Conservation (phyloP, 805 yeast species). For the Yarrowia sp. region DNA sequence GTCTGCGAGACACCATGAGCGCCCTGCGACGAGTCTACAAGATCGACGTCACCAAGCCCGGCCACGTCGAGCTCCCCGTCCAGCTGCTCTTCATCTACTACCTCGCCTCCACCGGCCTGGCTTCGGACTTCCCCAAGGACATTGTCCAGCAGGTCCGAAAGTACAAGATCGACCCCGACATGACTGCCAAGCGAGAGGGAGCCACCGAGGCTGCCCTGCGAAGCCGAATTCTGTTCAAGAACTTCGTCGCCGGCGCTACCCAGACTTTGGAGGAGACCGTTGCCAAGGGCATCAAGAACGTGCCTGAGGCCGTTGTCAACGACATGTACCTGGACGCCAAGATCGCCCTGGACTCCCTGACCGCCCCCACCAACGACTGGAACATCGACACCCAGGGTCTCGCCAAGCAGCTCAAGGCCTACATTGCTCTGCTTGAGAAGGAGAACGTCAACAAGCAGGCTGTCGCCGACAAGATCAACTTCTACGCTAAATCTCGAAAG, state of each 20-base stretch:
- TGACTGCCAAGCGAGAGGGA: conserved; percentile 9
- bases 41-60: conserved; percentile 1
- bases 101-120: conserved; percentile 1
- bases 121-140: neutral
- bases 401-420: conserved; percentile 14
- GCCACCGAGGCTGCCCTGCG: neutral
- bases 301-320: neutral
- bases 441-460: conserved; percentile 3
- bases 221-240: conserved; percentile 15
- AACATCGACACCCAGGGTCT: conserved; percentile 21
- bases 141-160: neutral
- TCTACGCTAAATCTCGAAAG: neutral
- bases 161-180: conserved; percentile 20
- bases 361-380: conserved; percentile 12
- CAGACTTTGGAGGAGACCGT: neutral
- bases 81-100: conserved; percentile 7
- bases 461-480: neutral
- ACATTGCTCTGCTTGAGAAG: neutral
- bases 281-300: neutral
- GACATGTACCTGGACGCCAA: conserved; percentile 25
- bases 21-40: neutral
- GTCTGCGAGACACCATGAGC: neutral
- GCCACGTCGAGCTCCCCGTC: conserved; percentile 26
- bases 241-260: conserved; percentile 12
- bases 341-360: neutral